A percentile compares a stretch with the other conserved stretches of the same genome.
Evolutionary conservation across 768 basidiomycete genomes (phyloP).

Genomic region (Pholiota molesta): DNA sequence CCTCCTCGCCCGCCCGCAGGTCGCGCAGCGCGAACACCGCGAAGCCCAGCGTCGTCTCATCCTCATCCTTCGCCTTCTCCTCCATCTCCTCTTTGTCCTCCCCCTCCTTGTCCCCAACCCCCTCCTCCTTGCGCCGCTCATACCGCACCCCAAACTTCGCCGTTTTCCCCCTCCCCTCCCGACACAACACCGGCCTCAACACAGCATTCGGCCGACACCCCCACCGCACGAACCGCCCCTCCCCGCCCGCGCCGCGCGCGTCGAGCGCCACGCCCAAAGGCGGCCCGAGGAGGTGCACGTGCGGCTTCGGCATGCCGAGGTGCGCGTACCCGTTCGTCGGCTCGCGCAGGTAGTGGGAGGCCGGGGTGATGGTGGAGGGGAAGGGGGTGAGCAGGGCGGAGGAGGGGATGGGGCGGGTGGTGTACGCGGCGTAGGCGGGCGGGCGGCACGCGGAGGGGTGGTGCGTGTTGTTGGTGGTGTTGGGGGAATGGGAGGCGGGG

Average conservation of each 20-base stretch:
- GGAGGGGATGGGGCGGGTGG: slow-evolving; percentile 57
- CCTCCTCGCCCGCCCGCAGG: slow-evolving; percentile 79
- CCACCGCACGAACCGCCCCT: slow-evolving; percentile 62
- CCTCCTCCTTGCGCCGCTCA: background rate
- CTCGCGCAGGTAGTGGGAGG: slow-evolving; percentile 70
- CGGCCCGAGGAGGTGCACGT: slow-evolving; percentile 77
- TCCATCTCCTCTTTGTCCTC: no score
- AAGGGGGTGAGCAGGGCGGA: slow-evolving; percentile 65
- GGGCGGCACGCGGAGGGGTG: no score
- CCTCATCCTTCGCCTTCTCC: slow-evolving; percentile 5
- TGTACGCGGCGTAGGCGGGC: slow-evolving; percentile 67
- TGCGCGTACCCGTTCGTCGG: slow-evolving; percentile 88
- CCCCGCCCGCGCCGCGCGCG: slow-evolving; percentile 67
- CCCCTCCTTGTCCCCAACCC: background rate
- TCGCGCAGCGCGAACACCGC: slow-evolving; percentile 81
- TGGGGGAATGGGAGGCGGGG: no score
- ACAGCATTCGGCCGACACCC: slow-evolving; percentile 73
- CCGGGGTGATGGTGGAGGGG: slow-evolving; percentile 64
- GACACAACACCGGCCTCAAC: slow-evolving; percentile 53
- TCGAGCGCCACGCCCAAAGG: slow-evolving; percentile 84
- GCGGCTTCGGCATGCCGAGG: slow-evolving; percentile 81
- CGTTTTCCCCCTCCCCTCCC: slow-evolving; percentile 2
- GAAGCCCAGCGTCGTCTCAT: slow-evolving; percentile 55
- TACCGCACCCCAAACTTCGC: slow-evolving; percentile 9
- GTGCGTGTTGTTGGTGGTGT: no score